Conservation (phyloP, 2,329 filamentous ascomycete species). For the Exophiala sideris region DNA sequence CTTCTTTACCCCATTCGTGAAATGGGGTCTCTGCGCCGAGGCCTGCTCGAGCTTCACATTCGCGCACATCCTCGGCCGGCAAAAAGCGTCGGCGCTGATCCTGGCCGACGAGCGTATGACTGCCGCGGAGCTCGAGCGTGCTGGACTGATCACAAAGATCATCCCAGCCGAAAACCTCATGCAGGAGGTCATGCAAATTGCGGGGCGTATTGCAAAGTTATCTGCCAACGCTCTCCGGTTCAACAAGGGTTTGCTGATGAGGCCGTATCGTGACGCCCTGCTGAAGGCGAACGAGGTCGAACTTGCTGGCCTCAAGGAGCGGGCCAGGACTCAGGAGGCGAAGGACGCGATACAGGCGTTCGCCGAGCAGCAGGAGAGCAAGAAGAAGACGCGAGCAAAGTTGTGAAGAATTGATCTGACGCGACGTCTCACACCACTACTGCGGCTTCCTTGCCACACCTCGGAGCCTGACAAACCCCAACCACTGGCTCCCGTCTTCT, state of each 20-base stretch:
- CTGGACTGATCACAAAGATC: conserved; percentile 19
- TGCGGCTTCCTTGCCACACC: conserved; percentile 37
- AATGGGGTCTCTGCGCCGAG: conserved; percentile 82
- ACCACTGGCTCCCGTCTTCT: conserved; percentile 54
- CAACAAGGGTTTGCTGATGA: conserved; percentile 17
- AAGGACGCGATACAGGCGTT: too few species aligned
- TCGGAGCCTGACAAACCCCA: conserved; percentile 48
- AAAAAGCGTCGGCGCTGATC: conserved; percentile 17
- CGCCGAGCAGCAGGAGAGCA: too few species aligned
- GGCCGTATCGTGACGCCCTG: conserved; percentile 7
- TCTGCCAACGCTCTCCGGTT: conserved; percentile 5
- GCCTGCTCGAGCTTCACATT: conserved; percentile 62
- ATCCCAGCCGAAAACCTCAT: conserved; percentile 8
- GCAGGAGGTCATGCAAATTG: conserved; percentile 10
- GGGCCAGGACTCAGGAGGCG: too few species aligned
- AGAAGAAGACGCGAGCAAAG: too few species aligned
- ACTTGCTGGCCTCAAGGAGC: not conserved
- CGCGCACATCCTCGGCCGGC: conserved; percentile 13
- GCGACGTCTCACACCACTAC: not conserved
- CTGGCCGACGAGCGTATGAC: conserved; percentile 14
- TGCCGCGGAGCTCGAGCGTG: conserved; percentile 9
- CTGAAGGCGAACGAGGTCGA: conserved; percentile 14
- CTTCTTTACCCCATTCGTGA: conserved; percentile 85
- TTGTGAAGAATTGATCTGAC: not conserved
- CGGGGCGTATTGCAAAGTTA: conserved; percentile 11